These are phyloP conservation scores for Hirsutella minnesotensis DNA, from an alignment of 2,329 filamentous ascomycete species.

Conservation along the genomic window DNA sequence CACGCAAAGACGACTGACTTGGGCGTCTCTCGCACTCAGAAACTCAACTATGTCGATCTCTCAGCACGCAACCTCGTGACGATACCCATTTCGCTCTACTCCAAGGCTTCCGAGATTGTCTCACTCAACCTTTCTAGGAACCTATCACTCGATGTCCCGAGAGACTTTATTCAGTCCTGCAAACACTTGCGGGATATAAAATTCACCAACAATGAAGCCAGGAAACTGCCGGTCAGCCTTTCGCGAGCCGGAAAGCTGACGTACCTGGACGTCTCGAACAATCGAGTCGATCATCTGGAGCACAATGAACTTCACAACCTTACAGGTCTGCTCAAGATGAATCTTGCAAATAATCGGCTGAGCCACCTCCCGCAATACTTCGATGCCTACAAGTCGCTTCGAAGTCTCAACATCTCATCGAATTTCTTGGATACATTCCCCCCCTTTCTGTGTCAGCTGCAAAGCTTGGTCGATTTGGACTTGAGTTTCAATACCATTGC, in stretches of 20 bases:
- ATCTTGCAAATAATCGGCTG: slow-evolving; percentile 86
- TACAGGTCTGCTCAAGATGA: slow-evolving; percentile 71
- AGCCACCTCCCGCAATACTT: slow-evolving; percentile 73
- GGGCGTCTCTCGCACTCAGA: slow-evolving; percentile 70
- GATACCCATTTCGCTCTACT: slow-evolving; percentile 89
- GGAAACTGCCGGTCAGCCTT: slow-evolving; percentile 73
- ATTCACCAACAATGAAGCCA: slow-evolving; percentile 87
- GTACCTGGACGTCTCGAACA: slow-evolving; percentile 90
- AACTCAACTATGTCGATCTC: slow-evolving; percentile 89
- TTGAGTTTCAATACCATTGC: slow-evolving; percentile 92
- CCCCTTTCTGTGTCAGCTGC: slow-evolving; percentile 69
- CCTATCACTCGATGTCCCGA: slow-evolving; percentile 80
- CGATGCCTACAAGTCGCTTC: slow-evolving; percentile 62
- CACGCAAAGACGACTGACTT: slow-evolving; percentile 60
- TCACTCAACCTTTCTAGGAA: slow-evolving; percentile 91
- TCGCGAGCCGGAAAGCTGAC: slow-evolving; percentile 71
- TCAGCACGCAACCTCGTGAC: slow-evolving; percentile 83
- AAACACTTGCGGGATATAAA: slow-evolving; percentile 88
- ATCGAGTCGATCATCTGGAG: slow-evolving; percentile 76
- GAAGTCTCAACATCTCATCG: slow-evolving; percentile 84
- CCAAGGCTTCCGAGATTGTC: slow-evolving; percentile 83
- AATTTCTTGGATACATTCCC: slow-evolving; percentile 84
- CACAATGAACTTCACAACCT: slow-evolving; percentile 71
- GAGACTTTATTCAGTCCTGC: slow-evolving; percentile 93
- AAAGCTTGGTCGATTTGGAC: slow-evolving; percentile 80